Conservation (phyloP, 495 filamentous ascomycete species). For the Podospora tetraspora region DNA sequence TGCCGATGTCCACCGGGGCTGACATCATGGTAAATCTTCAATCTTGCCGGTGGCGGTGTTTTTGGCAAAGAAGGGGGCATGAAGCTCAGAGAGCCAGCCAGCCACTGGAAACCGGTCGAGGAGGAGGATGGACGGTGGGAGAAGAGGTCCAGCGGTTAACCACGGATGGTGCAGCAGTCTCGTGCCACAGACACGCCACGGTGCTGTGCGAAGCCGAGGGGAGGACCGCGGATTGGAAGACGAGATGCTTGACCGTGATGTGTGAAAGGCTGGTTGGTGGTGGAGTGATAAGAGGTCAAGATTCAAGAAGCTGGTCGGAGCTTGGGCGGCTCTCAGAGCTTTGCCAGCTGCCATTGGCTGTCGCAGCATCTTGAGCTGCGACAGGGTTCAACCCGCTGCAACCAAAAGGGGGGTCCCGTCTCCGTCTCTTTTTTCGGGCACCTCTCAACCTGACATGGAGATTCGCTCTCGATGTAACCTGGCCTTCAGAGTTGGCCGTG, state of each 20-base stretch:
- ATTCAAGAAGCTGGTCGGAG: not conserved
- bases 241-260: not conserved
- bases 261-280: not conserved
- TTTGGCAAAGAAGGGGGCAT: not conserved
- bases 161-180: not conserved
- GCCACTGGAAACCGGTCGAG: not conserved
- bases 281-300: not conserved
- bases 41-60: not conserved
- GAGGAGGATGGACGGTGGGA: not conserved
- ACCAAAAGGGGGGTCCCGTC: not conserved
- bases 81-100: not conserved
- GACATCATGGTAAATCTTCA: no score
- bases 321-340: not conserved
- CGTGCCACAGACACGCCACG: not conserved
- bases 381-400: conserved; percentile 1
- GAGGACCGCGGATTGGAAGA: not conserved
- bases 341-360: not conserved
- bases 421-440: not conserved
- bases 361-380: not conserved
- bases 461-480: not conserved
- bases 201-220: not conserved
- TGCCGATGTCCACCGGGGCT: not conserved
- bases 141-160: not conserved
- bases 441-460: not conserved
- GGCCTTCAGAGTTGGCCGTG: not conserved